Evolutionary conservation across 2,329 filamentous ascomycete species (phyloP), one percentile per base, ranked within the genome.

Genomic region (Talaromyces sp.): DNA sequence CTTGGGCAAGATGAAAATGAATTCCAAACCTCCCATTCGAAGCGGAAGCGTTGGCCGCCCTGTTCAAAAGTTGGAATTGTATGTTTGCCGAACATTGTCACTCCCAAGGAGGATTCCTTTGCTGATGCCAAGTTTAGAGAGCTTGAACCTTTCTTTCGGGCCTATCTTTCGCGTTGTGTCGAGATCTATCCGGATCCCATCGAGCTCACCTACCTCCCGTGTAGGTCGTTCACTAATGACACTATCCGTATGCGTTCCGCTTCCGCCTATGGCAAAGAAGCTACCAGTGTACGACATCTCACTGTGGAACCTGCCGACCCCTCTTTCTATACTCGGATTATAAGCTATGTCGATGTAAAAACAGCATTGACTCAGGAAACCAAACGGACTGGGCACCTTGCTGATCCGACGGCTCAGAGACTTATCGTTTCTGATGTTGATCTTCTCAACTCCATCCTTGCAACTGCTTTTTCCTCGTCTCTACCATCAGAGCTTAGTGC

Each of bases 121-220:
- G 17, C 31, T 62, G 5, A 62, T 25, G 13, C 38, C 27, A 8
- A 7, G 34, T 62, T 19, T 19, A 62, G 59, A 29, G 17, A 53
- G 22, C 34, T 62, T n/a, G 59, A 62, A 22, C 22, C 43, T 15
- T 38, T 29, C 19, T 62, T 62, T 38, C 29, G 59, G 38, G 59
- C 45, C 8, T 62, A 53, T 53, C 59, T 62, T 53, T 47, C 19
- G 29, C 13, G 17, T 25, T 53, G 45, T 31, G 47, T 62, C 19
- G 15, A 27, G 3, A 27, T 2, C 2, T 62, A 53, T 15, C 43
- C 59, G 0, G 47, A 53, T 36, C 29, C 59, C 3, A 31, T 62
- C 22, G 59, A 62, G 34, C 34, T 62, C 19, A 53, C 15, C n/a
- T 62, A 62, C 47, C 59, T 62, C 22, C 59, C 59, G 6, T 62